Percentiles rank a stretch among this genome's conserved stretches.
These are phyloP conservation scores for Aspergillus ustus DNA, from an alignment of 2,329 filamentous ascomycete species.

Conservation along the genomic window DNA sequence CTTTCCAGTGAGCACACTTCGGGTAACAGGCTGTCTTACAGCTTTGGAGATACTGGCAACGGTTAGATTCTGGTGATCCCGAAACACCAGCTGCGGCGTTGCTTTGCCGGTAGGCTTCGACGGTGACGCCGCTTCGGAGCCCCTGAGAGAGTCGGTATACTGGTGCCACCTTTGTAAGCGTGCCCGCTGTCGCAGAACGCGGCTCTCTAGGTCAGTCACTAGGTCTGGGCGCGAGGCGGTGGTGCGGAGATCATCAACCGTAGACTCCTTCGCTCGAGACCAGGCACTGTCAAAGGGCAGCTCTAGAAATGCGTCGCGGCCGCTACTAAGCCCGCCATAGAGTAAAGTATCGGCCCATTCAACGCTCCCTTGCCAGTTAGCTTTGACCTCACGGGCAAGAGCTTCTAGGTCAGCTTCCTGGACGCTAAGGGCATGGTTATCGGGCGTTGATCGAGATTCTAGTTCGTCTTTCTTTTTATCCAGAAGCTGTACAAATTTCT, in stretches of 20 bases:
- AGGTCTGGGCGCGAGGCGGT: constrained; percentile 36
- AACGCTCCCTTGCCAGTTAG: constrained; percentile 78
- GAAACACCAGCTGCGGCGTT: constrained; percentile 34
- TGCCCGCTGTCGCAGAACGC: constrained; percentile 68
- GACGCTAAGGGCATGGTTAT: constrained; percentile 30
- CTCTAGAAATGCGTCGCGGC: constrained; percentile 67
- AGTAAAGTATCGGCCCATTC: constrained; percentile 75
- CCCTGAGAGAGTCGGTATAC: constrained; percentile 56
- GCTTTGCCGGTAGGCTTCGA: constrained; percentile 6
- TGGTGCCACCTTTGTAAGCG: constrained; percentile 74
- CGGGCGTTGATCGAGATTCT: constrained; percentile 34
- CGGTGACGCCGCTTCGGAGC: constrained; percentile 2
- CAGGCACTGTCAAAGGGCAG: constrained; percentile 73
- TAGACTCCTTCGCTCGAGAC: constrained; percentile 65
- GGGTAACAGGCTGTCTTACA: constrained; percentile 35
- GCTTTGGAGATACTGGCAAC: constrained; percentile 44
- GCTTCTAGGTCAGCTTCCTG: constrained; percentile 46
- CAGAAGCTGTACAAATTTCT: constrained; percentile 68
- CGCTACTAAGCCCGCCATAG: constrained; percentile 64
- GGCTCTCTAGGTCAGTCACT: constrained; percentile 71
- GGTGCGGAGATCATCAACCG: constrained; percentile 47
- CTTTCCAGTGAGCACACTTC: constrained; percentile 27
- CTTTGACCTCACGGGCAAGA: constrained; percentile 57
- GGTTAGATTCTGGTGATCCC: constrained; percentile 44
- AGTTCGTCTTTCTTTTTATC: constrained; percentile 65